These are phyloP conservation scores for Starmerella bombicola DNA, from an alignment of 805 yeast genomes.

Conservation along the genomic window DNA sequence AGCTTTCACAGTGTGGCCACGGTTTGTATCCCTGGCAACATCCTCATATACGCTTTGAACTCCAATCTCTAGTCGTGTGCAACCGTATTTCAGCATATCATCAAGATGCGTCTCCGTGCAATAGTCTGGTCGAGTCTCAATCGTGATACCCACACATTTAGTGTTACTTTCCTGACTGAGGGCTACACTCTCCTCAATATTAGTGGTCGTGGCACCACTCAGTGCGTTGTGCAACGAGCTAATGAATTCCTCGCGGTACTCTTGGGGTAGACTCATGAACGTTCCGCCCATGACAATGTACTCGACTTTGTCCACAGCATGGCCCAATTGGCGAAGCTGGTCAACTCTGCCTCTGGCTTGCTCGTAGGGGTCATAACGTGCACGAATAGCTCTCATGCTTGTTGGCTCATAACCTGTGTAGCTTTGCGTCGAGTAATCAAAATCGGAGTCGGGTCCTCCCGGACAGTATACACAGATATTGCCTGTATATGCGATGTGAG, in stretches of 20 bases:
- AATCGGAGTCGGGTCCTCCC: constrained; percentile 97
- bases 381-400: constrained; percentile 97
- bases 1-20: constrained; percentile 94
- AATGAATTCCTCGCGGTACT: constrained; percentile 81
- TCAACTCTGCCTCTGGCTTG: constrained; percentile 97
- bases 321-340: constrained; percentile 89
- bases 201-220: constrained; percentile 78
- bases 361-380: constrained; percentile 95
- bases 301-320: constrained; percentile 92
- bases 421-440: constrained; percentile 94
- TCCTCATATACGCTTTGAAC: constrained; percentile 96
- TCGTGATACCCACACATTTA: constrained; percentile 96
- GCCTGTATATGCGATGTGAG: constrained; percentile 97
- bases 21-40: constrained; percentile 93
- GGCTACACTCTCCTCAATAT: constrained; percentile 78
- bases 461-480: constrained; percentile 97
- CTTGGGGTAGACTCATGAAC: constrained; percentile 85
- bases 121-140: constrained; percentile 96
- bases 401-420: constrained; percentile 98
- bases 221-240: constrained; percentile 87
- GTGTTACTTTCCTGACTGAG: constrained; percentile 90
- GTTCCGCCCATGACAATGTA: constrained; percentile 99
- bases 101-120: constrained; percentile 91
- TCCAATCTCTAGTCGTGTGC: constrained; percentile 93
- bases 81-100: constrained; percentile 92